A percentile compares a stretch with the other conserved stretches of the same genome.
phyloP scores from a whole-genome alignment of 2,329 filamentous ascomycete genomes.

The Monilinia aucupariae region DNA sequence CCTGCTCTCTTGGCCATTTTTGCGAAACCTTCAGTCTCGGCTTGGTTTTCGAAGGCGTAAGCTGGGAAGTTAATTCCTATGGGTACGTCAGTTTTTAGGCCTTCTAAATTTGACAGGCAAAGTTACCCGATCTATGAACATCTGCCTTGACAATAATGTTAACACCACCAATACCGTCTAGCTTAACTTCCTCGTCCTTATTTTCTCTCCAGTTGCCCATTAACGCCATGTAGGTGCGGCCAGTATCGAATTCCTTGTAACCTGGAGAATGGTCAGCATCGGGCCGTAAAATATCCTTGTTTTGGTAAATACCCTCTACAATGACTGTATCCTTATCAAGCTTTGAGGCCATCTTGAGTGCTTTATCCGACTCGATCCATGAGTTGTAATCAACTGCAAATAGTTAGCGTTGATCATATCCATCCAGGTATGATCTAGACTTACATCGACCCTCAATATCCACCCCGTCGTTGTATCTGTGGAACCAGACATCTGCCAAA shows the following conservation, averaged over 20 bases:
- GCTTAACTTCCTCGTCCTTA: slow-evolving; percentile 84
- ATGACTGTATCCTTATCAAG: slow-evolving; percentile 78
- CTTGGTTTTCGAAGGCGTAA: slow-evolving; percentile 97
- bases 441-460: slow-evolving; percentile 94
- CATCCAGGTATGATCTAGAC: slow-evolving; percentile 37
- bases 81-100: slow-evolving; percentile 27
- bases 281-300: neutral
- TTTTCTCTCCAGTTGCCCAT: slow-evolving; percentile 92
- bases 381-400: slow-evolving; percentile 91
- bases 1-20: slow-evolving; percentile 98
- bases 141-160: slow-evolving; percentile 98
- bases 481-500: slow-evolving; percentile 85
- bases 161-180: slow-evolving; percentile 94
- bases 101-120: neutral
- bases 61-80: slow-evolving; percentile 93
- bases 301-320: slow-evolving; percentile 63
- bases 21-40: slow-evolving; percentile 96
- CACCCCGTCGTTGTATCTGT: slow-evolving; percentile 67
- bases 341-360: slow-evolving; percentile 63
- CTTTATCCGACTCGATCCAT: slow-evolving; percentile 91
- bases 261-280: slow-evolving; percentile 44
- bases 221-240: slow-evolving; percentile 79
- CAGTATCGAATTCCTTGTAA: slow-evolving; percentile 89
- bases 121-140: slow-evolving; percentile 83
- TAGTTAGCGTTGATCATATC: slow-evolving; percentile 19